These are phyloP conservation scores for Discostella stelligeroides DNA, from an alignment of 108 stramenopile species.

Conservation along the genomic window DNA sequence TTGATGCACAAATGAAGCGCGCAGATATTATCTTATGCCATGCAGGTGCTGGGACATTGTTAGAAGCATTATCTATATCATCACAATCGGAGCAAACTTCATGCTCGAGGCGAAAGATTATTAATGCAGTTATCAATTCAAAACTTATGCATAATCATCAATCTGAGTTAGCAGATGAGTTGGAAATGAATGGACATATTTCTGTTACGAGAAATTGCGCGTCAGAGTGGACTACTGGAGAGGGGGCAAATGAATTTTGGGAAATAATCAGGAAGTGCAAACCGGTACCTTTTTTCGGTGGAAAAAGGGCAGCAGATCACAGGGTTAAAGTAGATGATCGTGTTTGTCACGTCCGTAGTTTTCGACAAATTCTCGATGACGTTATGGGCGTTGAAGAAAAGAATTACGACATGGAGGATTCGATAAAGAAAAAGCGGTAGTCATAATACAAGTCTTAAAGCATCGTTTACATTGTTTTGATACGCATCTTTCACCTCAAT, in stretches of 20 bases:
- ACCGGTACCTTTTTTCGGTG: constrained; percentile 28
- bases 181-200: constrained; percentile 68
- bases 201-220: constrained; percentile 39
- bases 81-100: neutral
- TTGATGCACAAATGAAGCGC: constrained; percentile 74
- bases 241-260: constrained; percentile 33
- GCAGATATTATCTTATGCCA: constrained; percentile 90
- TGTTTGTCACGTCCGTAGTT: constrained; percentile 16
- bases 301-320: neutral
- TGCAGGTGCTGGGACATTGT: constrained; percentile 93
- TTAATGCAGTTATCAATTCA: constrained; percentile 88
- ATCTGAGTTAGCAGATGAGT: constrained; percentile 86
- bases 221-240: constrained; percentile 27
- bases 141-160: constrained; percentile 96
- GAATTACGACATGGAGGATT: neutral
- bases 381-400: constrained; percentile 25
- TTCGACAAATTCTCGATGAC: constrained; percentile 37
- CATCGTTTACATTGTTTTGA: no score
- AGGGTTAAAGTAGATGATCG: no score
- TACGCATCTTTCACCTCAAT: no score
- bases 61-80: constrained; percentile 63
- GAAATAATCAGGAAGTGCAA: constrained; percentile 14
- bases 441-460: no score
- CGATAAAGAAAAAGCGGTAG: neutral
- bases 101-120: constrained; percentile 46